Evolutionary conservation across 1,139 yeast species (phyloP), one percentile per base, ranked within the genome.

Genomic region (Lodderomyces pseudojiufengensis): DNA sequence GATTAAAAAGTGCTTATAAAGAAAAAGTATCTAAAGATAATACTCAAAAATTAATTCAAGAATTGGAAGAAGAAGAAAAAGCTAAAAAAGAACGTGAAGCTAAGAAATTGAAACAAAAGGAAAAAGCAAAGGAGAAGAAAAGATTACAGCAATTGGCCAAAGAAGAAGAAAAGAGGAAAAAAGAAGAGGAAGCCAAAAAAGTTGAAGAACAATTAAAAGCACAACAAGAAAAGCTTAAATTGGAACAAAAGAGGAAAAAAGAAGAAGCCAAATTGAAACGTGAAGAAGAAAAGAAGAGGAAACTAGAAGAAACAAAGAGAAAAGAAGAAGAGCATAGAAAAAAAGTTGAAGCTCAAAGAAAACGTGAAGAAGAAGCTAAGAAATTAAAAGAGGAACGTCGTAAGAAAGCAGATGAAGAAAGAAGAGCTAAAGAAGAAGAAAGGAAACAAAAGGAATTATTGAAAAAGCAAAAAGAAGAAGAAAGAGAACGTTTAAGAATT

Each of bases 61-160:
- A 86, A 53, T 71, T 86, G 32, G 95, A 84, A 42, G 86, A 82
- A 13, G 95, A 84, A 56, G 84, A 79, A 47, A 70, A 72, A 33
- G 77, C 80, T 21, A 75, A 79, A 52, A 78, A 76, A 51, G 88
- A 82, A 46, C 78, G 78, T 32, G 92, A 83, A 54, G 76, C 78
- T 55, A 83, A 83, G 59, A 83, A 81, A 52, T 69, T 73, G 44
- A 73, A 73, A 42, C 92, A 84, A 47, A 80, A 77, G 57, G 95
- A 86, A 50, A 81, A 80, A 61, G 80, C 82, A 39, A 80, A 81
- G 54, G 94, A 85, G 49, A 84, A 84, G 70, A 84, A 84, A 55
- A 71, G 83, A 18, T 69, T 74, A 29, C 80, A 74, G 44, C 84
- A 80, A 51, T 67, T 69, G 35, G 87, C 85, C 14, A 83, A 80